Base-by-base conservation (phyloP, 352 stramenopile species). In the Phytophthora palmivora region DNA sequence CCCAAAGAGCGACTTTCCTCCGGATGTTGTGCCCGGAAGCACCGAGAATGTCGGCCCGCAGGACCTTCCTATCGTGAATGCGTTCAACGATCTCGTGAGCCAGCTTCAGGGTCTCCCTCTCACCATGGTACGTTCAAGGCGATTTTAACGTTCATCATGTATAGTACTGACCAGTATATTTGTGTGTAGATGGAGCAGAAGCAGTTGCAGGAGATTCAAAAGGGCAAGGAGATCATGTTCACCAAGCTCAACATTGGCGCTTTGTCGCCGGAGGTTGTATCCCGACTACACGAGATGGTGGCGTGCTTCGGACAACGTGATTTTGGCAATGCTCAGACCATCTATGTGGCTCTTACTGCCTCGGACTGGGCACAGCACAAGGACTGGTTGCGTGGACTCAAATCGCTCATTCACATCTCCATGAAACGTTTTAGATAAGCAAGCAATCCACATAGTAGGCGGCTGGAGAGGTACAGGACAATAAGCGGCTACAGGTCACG, bases 371-470 rank as follows among this genome's bases (percentile, higher is more conserved):
- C 89, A 61, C 89, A 96, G 55, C 95, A 99, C 86, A 99, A 98
- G 80, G 97, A 99, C 85, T 99, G 96, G 96, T 87, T 99, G 59
- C 98, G 98, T 70, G 96, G 95, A 12, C 83, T 98, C 72, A 99
- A 99, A 72, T 95, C 92, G 67, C 82, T 99, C 63, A 92, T 98
- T 69, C 94, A 98, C 69, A 95, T 99, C 52, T 94, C 84, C 45
- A 89, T 92, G 73, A 96, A 96, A 81, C 84, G 85, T 39, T 92
- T 94, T 88, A 88, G 84, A 88, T 93, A 91, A 88, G 67, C n/a
- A n/a, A n/a, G n/a, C 58, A 58, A 47, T 54, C 22, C 32, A 38
- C 34, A 26, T 19, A 48, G 43, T 43, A 42, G 43, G 47, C n/a
- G 42, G 62, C 12, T 49, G 34, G 18, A 38, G 44, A 26, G 57